Evolutionary conservation across 495 filamentous ascomycete genomes (phyloP).

Genomic region (Cudoniella acicularis): DNA sequence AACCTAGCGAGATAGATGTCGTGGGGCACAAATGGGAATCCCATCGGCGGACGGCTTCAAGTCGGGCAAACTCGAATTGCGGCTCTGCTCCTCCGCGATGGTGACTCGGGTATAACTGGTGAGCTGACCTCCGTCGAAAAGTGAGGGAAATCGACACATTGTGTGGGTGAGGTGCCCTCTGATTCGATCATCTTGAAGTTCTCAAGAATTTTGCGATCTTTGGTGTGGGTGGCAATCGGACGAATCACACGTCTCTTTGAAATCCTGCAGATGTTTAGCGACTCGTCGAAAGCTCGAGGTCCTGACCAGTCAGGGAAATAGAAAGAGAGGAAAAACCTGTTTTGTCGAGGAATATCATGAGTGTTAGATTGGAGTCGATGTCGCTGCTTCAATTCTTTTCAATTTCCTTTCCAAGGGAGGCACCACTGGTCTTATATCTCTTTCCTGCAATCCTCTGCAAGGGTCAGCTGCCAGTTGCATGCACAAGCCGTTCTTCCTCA

Average conservation of each 20-base stretch:
- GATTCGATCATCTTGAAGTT: conserved; percentile 11
- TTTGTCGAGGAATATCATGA: background rate
- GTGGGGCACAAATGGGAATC: background rate
- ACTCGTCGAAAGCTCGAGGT: conserved; percentile 15
- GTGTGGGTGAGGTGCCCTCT: background rate
- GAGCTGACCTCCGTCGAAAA: background rate
- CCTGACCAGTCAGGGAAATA: background rate
- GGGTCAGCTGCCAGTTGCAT: conserved; percentile 19
- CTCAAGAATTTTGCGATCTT: background rate
- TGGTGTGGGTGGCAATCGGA: conserved; percentile 13
- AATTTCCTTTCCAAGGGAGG: conserved; percentile 2
- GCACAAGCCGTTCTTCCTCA: conserved; percentile 5
- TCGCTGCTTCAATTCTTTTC: no score
- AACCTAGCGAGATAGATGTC: background rate
- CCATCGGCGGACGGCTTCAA: background rate
- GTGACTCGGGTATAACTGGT: conserved; percentile 12
- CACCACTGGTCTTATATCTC: conserved; percentile 13
- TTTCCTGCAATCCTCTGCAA: background rate
- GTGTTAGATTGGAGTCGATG: background rate
- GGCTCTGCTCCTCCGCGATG: conserved; percentile 9
- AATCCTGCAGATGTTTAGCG: conserved; percentile 19
- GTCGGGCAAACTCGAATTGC: conserved; percentile 4
- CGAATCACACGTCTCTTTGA: conserved; percentile 12
- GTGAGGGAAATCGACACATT: background rate
- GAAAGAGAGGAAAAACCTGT: background rate